These are phyloP conservation scores for Mycena chlorophos DNA, from an alignment of 768 basidiomycete species.

Conservation along the genomic window DNA sequence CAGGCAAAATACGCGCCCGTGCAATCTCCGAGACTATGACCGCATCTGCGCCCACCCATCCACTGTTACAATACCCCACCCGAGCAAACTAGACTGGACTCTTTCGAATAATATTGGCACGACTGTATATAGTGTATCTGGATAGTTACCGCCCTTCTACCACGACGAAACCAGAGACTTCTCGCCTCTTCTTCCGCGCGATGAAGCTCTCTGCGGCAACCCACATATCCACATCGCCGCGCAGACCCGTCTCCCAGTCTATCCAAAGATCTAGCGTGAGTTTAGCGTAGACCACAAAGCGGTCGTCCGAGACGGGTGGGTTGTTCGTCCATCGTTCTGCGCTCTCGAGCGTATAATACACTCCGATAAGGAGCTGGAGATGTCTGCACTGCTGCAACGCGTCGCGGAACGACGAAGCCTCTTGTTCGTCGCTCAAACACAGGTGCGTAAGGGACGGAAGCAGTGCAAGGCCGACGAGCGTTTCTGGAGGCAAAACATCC, in stretches of 20 bases:
- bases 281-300: too few species aligned
- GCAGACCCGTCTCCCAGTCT: not conserved
- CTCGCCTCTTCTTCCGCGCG: not conserved
- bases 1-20: conserved; percentile 63
- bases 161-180: not conserved
- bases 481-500: not conserved
- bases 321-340: too few species aligned
- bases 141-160: not conserved
- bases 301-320: too few species aligned
- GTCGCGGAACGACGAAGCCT: too few species aligned
- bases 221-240: not conserved
- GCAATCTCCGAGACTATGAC: conserved; percentile 38
- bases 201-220: not conserved
- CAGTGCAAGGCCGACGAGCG: not conserved
- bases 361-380: too few species aligned
- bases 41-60: not conserved
- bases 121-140: too few species aligned
- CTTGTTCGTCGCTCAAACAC: too few species aligned
- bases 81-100: not conserved
- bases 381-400: too few species aligned
- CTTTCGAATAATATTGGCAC: too few species aligned
- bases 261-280: not conserved
- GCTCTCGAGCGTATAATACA: too few species aligned
- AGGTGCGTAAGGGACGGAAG: not conserved
- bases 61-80: not conserved